Evolutionary conservation across 768 basidiomycete genomes (phyloP).

Genomic region (Pisolithus tinctorius): DNA sequence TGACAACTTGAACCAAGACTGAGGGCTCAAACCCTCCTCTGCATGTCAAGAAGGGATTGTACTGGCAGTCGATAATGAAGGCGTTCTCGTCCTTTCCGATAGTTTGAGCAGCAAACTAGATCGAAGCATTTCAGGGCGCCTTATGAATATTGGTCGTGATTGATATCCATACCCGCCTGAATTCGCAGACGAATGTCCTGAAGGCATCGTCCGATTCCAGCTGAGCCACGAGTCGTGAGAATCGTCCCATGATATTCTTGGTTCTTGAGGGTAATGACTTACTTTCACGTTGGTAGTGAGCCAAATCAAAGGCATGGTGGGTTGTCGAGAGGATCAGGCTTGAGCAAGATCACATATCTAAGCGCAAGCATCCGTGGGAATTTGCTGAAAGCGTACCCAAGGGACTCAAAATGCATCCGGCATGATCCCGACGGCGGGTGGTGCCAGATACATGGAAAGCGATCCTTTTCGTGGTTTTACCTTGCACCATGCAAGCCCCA

Average conservation of each 20-base stretch:
- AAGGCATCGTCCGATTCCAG: constrained; percentile 20
- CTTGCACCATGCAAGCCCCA: too few species aligned
- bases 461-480: too few species aligned
- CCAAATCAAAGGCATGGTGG: constrained; percentile 31
- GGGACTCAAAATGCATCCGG: too few species aligned
- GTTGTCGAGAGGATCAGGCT: not conserved
- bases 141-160: not conserved
- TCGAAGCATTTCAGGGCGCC: not conserved
- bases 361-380: too few species aligned
- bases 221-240: not conserved
- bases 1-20: constrained; percentile 50
- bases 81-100: constrained; percentile 49
- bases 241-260: not conserved
- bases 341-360: not conserved
- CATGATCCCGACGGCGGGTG: too few species aligned
- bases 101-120: constrained; percentile 45
- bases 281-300: constrained; percentile 36
- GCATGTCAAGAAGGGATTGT: constrained; percentile 58
- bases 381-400: too few species aligned
- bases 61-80: constrained; percentile 47
- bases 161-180: constrained; percentile 43
- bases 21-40: constrained; percentile 61
- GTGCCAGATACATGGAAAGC: too few species aligned
- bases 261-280: not conserved
- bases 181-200: constrained; percentile 37